These are phyloP conservation scores for Apiospora kogelbergensis DNA, from an alignment of 2,329 filamentous ascomycete species.

Conservation along the genomic window DNA sequence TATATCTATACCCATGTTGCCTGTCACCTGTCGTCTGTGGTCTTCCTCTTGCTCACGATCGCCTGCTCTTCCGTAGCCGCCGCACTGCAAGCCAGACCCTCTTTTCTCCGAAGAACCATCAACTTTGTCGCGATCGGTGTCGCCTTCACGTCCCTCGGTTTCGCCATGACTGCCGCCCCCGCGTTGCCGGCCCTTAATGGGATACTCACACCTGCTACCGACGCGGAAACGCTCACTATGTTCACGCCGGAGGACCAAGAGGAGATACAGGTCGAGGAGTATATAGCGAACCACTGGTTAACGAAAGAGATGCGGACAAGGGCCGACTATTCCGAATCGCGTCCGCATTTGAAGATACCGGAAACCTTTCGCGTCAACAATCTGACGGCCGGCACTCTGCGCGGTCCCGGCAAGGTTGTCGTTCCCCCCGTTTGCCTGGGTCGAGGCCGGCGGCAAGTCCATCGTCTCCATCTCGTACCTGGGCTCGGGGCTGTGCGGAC, in stretches of 20 bases:
- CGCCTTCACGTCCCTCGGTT: constrained; percentile 49
- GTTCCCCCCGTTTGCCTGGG: constrained; percentile 83
- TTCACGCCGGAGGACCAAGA: constrained; percentile 60
- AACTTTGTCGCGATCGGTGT: constrained; percentile 47
- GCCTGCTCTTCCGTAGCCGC: constrained; percentile 20
- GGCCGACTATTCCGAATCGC: constrained; percentile 68
- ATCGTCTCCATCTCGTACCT: constrained; percentile 75
- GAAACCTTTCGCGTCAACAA: constrained; percentile 67
- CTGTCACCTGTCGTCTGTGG: not conserved
- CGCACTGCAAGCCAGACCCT: constrained; percentile 19
- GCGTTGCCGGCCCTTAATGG: constrained; percentile 48
- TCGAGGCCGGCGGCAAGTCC: constrained; percentile 66
- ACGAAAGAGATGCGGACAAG: constrained; percentile 66
- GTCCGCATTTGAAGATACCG: constrained; percentile 87
- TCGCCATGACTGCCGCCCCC: constrained; percentile 56
- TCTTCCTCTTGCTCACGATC: constrained; percentile 17
- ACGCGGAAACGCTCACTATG: constrained; percentile 70
- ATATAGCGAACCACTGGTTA: constrained; percentile 76
- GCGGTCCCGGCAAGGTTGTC: constrained; percentile 72
- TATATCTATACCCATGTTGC: not conserved
- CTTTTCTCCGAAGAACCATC: constrained; percentile 45
- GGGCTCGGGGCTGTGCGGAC: constrained; percentile 79
- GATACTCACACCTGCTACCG: constrained; percentile 53
- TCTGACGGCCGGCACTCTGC: constrained; percentile 77
- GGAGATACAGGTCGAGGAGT: constrained; percentile 63